Evolutionary conservation across 768 basidiomycete genomes (phyloP), one percentile per base, ranked within the genome.

Genomic region (Boletus tomentosulus): DNA sequence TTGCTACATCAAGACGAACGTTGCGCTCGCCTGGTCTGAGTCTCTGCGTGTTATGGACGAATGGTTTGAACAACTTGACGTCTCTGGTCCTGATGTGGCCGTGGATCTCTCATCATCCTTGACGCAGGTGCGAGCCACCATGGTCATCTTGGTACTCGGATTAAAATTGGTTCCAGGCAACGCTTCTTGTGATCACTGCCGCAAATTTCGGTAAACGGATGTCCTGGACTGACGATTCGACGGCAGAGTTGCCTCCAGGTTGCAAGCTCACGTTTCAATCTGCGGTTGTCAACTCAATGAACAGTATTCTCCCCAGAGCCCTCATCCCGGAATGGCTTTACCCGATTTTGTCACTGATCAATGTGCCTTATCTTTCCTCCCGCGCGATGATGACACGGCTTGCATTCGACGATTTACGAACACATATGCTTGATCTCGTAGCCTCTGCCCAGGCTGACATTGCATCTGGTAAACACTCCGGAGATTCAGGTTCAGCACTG

Each of bases 21-120:
- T 75, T 51, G 72, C 75, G 6, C 66, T 80, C n/a, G 78, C 78
- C 5, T 81, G 79, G 80, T 61, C 64, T 15, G 78, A 80, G 57
- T 69, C 74, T 0, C 66, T 72, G 9, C 71, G 70, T 31, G 62
- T 77, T 2, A 54, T 72, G 8, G 58, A 73, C 25, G 74, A 78
- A 56, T 78, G 77, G 77, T 73, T 78, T 44, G 59, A 65, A 13
- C 62, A 73, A 19, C 59, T 80, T 7, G 74, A 75, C 12, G 22
- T 33, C 35, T 22, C 35, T 31, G 52, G 58, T 33, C 24, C 45
- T 25, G 68, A 66, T 15, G 37, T 70, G 13, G 48, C 66, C 2
- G 6, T 66, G 22, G 53, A 68, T 48, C 13, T 59, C 15, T 15
- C 56, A 15, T 38, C 34, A 6, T 16, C 45, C 28, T 53, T 66